Evolutionary conservation across 1,284 basidiomycete species (phyloP), one percentile per base, ranked within the genome.

Genomic region (Omphalotus olearius): DNA sequence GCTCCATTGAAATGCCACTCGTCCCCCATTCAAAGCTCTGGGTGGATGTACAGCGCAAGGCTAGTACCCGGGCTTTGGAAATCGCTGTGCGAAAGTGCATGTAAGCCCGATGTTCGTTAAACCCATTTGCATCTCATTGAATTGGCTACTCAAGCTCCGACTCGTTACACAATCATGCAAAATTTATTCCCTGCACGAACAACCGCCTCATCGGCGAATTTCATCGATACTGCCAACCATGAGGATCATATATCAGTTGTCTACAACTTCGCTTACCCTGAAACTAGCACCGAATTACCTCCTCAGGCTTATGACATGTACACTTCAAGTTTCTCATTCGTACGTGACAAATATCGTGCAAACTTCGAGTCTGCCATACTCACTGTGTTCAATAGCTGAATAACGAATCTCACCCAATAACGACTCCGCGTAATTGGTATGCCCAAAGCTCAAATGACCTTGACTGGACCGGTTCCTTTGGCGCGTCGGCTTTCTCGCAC

Each of bases 11-110:
- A 58, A 38, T 63, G 61, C 43, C 50, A 60, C 17, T 62, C 68
- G 1, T 62, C 63, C 5, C 61, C 65, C 9, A 50, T 59, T 17
- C 56, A 62, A 35, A 59, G 61, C 23, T 58, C 63, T 28, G 65
- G 62, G 13, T 70, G 64, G 64, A 45, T 64, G 10, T 72, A 72
- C 49, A 60, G 56, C 18, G 55, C 62, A 4, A 57, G 59, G 11
- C 57, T 72, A 23, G 60, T 66, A 10, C 66, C 68, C 18, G 52
- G 50, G 14, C 66, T 66, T 45, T 72, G 70, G 70, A 56, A 60
- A 20, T 55, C 53, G 4, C 50, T 72, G 5, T 62, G 62, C 39
- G 55, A 60, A 16, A 56, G 58, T 39, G 46, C 58, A 43, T 59
- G 70, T 68, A 45, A 55, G 62, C 54, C 11, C 7, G 39, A 10